phyloP scores from a whole-genome alignment of 2,329 filamentous ascomycete species.

The Botrytis sinoallii region DNA sequence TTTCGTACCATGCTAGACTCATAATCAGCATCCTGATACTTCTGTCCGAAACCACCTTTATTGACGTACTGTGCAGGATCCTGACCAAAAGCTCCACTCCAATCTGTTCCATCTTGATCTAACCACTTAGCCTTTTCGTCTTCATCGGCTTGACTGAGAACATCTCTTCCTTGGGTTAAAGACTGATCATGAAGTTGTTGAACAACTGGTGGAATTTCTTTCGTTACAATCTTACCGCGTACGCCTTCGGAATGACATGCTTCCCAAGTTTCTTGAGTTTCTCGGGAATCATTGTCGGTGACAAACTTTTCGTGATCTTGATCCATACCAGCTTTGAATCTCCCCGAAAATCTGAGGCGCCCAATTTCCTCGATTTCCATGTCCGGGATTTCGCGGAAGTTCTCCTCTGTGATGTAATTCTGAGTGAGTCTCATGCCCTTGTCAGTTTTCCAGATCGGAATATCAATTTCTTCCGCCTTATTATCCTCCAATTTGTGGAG shows the following conservation, averaged over 20 bases:
- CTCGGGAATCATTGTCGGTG: constrained; percentile 80
- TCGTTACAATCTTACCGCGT: constrained; percentile 64
- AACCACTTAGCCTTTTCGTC: constrained; percentile 78
- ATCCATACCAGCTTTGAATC: constrained; percentile 89
- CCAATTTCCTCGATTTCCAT: constrained; percentile 77
- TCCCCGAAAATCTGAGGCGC: constrained; percentile 72
- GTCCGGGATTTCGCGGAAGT: constrained; percentile 66
- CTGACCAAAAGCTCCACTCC: constrained; percentile 80
- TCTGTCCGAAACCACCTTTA: constrained; percentile 8
- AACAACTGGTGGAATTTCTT: constrained; percentile 69
- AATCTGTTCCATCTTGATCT: constrained; percentile 75
- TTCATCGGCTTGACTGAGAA: constrained; percentile 68
- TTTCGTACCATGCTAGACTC: constrained; percentile 18
- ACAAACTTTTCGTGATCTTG: constrained; percentile 81
- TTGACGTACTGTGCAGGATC: constrained; percentile 54
- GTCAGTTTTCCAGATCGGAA: constrained; percentile 88
- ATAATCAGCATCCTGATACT: constrained; percentile 22
- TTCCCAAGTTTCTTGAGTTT: constrained; percentile 94
- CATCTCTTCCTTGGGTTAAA: constrained; percentile 73
- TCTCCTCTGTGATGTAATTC: constrained; percentile 85
- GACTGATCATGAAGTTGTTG: constrained; percentile 79
- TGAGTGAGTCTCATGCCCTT: constrained; percentile 75
- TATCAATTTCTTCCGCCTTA: constrained; percentile 70
- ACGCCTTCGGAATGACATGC: constrained; percentile 87
- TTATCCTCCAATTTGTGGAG: constrained; percentile 80